Base-by-base conservation (phyloP, 2,329 filamentous ascomycete species). In the Lachnellula hyalina region DNA sequence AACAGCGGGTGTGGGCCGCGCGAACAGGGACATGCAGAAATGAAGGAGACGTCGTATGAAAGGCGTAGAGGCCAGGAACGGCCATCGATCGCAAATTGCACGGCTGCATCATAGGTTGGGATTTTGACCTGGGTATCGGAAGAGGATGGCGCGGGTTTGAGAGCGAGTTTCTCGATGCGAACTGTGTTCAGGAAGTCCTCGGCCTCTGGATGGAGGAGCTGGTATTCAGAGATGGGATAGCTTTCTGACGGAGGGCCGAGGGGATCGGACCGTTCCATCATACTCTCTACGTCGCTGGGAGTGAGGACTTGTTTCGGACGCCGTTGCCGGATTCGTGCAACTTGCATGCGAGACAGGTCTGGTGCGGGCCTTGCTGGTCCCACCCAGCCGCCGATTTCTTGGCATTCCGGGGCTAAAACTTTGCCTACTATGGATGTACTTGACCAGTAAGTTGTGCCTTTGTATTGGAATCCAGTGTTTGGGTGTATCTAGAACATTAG, bases 361-460 rank as follows among this genome's bases (percentile, higher is more conserved):
- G 77, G 73, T 2, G 85, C 86, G 21, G 85, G 85, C 7, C 84
- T 79, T 32, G 84, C 86, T 2, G 87, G 87, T 0, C 87, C 87
- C 40, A 90, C 75, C 87, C 87, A 91, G 23, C 87, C 87, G 44
- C 82, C 86, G 19, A 88, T 77, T 52, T 86, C 80, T 59, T 79
- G 81, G 62, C 87, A 89, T 0, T 86, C 89, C 23, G 86, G 84
- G 40, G 83, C 86, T 7, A 91, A 75, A 2, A 91, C 87, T 66
- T 89, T 90, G 38, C 87, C 87, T 2, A 91, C 84, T 54, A 90
- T 87, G 62, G 80, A 87, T 19, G 79, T 76, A 12, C 83, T 80
- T 3, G 86, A 83, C 87, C 87, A 91, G 74, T 90, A 91, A 1
- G 87, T 90, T 66, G 86, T 86, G 54, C 83, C 85, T 63, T 85